A percentile compares a stretch with the other conserved stretches of the same genome.
These are phyloP conservation scores for Volutella citrinella DNA, from an alignment of 2,329 filamentous ascomycete genomes.

Conservation along the genomic window DNA sequence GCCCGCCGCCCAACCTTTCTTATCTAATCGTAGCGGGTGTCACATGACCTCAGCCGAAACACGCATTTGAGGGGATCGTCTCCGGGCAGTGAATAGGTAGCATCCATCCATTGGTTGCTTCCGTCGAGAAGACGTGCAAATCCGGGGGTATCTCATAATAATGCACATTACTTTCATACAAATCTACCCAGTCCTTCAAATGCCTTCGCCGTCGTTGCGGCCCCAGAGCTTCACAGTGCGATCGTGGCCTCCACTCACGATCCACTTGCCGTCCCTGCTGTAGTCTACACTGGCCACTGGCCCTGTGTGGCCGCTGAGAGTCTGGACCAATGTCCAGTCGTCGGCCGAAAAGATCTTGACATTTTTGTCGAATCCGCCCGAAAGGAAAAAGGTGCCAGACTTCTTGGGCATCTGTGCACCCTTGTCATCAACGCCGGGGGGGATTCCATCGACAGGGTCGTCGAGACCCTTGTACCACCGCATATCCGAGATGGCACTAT, in stretches of 20 bases:
- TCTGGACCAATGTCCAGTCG: slow-evolving; percentile 89
- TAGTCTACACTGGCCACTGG: slow-evolving; percentile 91
- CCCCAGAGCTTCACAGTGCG: slow-evolving; percentile 96
- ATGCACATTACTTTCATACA: slow-evolving; percentile 14
- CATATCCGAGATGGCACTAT: slow-evolving; percentile 86
- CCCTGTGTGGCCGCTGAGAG: slow-evolving; percentile 83
- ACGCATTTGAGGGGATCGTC: too few relatives aligned
- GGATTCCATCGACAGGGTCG: slow-evolving; percentile 61
- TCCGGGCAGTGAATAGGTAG: too few relatives aligned
- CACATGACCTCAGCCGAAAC: slow-evolving; percentile 18
- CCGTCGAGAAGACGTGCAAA: slow-evolving; percentile 9
- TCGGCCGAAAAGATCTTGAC: slow-evolving; percentile 96
- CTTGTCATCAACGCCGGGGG: slow-evolving; percentile 61
- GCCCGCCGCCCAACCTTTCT: too few relatives aligned
- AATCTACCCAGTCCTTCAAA: slow-evolving; percentile 31
- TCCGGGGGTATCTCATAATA: slow-evolving; percentile 25
- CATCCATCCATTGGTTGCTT: too few relatives aligned
- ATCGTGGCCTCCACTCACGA: slow-evolving; percentile 91
- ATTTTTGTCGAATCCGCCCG: slow-evolving; percentile 87
- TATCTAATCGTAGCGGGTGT: slow-evolving; percentile 24
- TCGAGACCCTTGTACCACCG: slow-evolving; percentile 91
- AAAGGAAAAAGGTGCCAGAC: slow-evolving; percentile 87
- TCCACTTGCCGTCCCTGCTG: slow-evolving; percentile 82
- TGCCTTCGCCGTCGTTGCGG: slow-evolving; percentile 66
- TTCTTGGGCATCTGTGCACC: slow-evolving; percentile 73